These are phyloP conservation scores for Penicillium paradoxum DNA, from an alignment of 495 filamentous ascomycete species.

Conservation along the genomic window DNA sequence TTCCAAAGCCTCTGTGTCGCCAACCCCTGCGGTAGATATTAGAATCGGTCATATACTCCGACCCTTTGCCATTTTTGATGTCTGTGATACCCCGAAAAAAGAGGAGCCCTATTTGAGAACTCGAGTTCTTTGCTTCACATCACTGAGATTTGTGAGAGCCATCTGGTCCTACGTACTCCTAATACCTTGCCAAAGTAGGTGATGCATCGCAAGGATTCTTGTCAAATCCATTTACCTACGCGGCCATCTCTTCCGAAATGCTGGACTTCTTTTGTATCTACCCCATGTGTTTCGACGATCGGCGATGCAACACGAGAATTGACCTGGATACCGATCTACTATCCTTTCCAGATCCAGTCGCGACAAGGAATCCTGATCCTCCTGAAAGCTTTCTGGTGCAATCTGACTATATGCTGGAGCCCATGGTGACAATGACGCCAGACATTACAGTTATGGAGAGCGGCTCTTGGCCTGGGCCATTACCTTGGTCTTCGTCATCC, in stretches of 20 bases:
- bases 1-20: too few species aligned
- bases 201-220: neutral
- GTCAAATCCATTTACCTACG: neutral
- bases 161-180: neutral
- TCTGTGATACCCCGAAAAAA: neutral
- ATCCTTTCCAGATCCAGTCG: neutral
- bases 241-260: neutral
- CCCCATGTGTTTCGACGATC: constrained; percentile 6
- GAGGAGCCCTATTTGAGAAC: neutral
- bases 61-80: neutral
- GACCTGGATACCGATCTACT: constrained; percentile 7
- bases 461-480: neutral
- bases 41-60: neutral
- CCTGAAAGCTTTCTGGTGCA: neutral
- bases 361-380: neutral
- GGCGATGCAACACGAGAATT: neutral
- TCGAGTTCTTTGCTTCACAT: neutral
- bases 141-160: neutral
- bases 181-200: neutral
- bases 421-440: neutral
- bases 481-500: neutral
- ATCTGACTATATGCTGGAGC: neutral
- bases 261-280: constrained; percentile 5
- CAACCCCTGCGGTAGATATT: neutral
- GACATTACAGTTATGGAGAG: neutral